Evolutionary conservation across 345 rosid genomes (phyloP).

Genomic region (Linum trigynum): DNA sequence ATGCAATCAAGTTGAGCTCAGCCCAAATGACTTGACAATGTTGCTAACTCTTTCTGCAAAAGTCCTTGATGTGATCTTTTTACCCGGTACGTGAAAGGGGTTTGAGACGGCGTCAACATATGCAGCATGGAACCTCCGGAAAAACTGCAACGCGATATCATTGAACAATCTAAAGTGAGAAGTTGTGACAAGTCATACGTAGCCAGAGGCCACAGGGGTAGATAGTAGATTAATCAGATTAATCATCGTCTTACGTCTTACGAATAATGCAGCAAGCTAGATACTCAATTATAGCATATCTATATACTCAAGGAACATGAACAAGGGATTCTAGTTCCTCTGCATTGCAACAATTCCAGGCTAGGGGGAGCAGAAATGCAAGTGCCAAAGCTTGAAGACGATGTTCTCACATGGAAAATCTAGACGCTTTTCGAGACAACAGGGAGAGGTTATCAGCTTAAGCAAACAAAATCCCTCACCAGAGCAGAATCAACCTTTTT

Average conservation of each 20-base stretch:
- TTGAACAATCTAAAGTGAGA: neutral
- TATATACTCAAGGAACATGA: too few relatives aligned
- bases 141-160: constrained; percentile 37
- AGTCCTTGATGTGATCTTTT: constrained; percentile 80
- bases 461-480: neutral
- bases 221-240: too few relatives aligned
- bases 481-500: neutral
- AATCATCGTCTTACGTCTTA: too few relatives aligned
- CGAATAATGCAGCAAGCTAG: too few relatives aligned
- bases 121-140: constrained; percentile 88
- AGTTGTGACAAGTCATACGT: neutral
- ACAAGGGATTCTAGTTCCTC: too few relatives aligned
- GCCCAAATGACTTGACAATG: constrained; percentile 72
- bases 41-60: constrained; percentile 75
- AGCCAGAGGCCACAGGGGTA: neutral
- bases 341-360: too few relatives aligned
- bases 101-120: constrained; percentile 91
- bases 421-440: neutral
- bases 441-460: too few relatives aligned
- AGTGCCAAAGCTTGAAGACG: too few relatives aligned
- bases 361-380: too few relatives aligned
- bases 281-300: too few relatives aligned
- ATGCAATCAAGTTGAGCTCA: constrained; percentile 40
- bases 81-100: constrained; percentile 92
- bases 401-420: too few relatives aligned